Evolutionary conservation across 2,329 filamentous ascomycete genomes (phyloP).

Genomic region (Ophiobolus disseminans): DNA sequence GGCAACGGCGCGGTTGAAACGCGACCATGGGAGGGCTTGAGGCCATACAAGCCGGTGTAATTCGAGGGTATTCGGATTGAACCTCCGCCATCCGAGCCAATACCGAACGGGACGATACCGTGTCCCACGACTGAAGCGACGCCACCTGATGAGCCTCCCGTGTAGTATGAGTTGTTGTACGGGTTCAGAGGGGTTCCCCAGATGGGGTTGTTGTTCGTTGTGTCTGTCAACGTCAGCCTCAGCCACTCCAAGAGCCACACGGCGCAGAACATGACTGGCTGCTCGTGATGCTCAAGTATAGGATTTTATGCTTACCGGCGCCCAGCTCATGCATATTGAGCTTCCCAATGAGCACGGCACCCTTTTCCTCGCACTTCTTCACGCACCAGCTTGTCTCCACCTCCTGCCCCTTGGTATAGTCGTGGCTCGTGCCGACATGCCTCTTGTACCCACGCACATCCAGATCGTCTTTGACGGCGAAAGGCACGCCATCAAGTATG

Average conservation of each 20-base stretch:
- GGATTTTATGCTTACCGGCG: constrained; percentile 64
- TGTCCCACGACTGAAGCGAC: constrained; percentile 73
- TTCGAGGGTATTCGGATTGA: constrained; percentile 75
- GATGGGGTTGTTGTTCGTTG: constrained; percentile 80
- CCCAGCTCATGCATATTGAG: constrained; percentile 83
- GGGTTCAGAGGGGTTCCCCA: constrained; percentile 81
- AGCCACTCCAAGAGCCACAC: too few relatives aligned
- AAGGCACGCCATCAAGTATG: constrained; percentile 80
- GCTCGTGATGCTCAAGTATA: too few relatives aligned
- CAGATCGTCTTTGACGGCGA: constrained; percentile 84
- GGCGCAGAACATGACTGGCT: too few relatives aligned
- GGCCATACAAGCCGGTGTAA: constrained; percentile 81
- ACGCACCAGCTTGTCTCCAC: constrained; percentile 73
- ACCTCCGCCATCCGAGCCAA: constrained; percentile 76
- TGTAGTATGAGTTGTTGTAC: constrained; percentile 77
- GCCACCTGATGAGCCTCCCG: constrained; percentile 81
- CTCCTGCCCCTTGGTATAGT: constrained; percentile 58
- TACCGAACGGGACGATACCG: constrained; percentile 75
- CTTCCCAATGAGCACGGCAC: constrained; percentile 78
- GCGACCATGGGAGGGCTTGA: constrained; percentile 80
- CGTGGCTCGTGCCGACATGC: constrained; percentile 68
- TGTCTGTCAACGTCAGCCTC: constrained; percentile 58
- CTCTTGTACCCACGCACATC: constrained; percentile 73
- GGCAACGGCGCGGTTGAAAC: constrained; percentile 65
- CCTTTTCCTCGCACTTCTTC: constrained; percentile 72